A percentile compares a stretch with the other conserved stretches of the same genome.
Conservation (phyloP, 164 flowering plant genomes). For the Tetracentron sinense region DNA sequence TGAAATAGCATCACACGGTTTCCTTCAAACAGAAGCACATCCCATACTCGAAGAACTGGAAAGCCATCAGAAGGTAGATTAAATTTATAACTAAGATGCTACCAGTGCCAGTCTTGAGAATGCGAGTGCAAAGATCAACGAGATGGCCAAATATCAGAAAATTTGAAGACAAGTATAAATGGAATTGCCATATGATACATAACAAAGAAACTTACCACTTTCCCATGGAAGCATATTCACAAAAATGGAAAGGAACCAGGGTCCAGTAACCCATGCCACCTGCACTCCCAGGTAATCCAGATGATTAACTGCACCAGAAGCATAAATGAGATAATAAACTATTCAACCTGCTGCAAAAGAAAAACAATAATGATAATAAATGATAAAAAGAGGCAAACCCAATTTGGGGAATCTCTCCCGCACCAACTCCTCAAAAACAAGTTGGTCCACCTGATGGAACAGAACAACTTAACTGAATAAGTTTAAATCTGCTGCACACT, state of each 20-base stretch:
- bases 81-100: background rate
- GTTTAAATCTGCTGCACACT: slow-evolving; percentile 3
- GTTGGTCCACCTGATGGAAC: slow-evolving; percentile 81
- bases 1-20: slow-evolving; percentile 92
- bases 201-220: slow-evolving; percentile 73
- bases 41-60: slow-evolving; percentile 99
- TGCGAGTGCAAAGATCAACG: background rate
- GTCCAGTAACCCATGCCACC: slow-evolving; percentile 95
- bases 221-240: slow-evolving; percentile 99
- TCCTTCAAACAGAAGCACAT: slow-evolving; percentile 95
- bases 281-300: slow-evolving; percentile 91
- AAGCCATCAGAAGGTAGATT: slow-evolving; percentile 17
- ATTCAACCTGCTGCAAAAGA: background rate
- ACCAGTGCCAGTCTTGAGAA: background rate
- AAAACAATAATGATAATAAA: background rate
- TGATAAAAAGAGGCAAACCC: slow-evolving; percentile 46
- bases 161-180: background rate
- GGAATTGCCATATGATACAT: slow-evolving; percentile 11
- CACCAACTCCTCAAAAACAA: slow-evolving; percentile 92
- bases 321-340: slow-evolving; percentile 19
- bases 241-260: slow-evolving; percentile 98
- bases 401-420: slow-evolving; percentile 84
- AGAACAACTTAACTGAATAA: slow-evolving; percentile 11
- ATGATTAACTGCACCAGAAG: slow-evolving; percentile 76
- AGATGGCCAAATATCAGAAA: slow-evolving; percentile 4